Evolutionary conservation across 305 asterid genomes (phyloP), one percentile per base, ranked within the genome.

Genomic region (Fraxinus albicans): DNA sequence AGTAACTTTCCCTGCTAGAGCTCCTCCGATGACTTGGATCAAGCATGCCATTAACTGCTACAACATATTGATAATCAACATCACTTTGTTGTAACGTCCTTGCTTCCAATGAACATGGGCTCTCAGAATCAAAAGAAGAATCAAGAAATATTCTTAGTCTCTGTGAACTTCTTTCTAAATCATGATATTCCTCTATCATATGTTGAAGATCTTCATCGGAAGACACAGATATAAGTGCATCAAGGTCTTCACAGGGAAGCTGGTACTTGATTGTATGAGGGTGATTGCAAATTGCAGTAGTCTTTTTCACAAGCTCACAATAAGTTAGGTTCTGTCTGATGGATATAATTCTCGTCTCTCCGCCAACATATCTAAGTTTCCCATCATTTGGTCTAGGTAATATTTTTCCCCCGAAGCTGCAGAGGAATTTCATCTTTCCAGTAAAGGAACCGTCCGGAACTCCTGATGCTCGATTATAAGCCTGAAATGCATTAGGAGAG

Each of bases 181-280:
- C 98, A 65, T 92, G 91, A 82, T 91, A 95, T 76, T 97, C 99
- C 78, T 97, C 99, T n/a, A 92, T 92, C 98, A 97, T 91, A 83
- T 93, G 96, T 77, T 89, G 96, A 80, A 97, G 96, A 89, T 97
- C 99, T 88, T 95, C 97, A 80, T 91, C 94, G 29, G 95, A 95
- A 47, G 97, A 89, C 63, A 97, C 97, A 0, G 99, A 93, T 83
- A 97, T 88, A 60, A 97, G 94, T 8, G 97, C 94, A 79, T 97
- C 99, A 80, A 97, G 91, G 83, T 96, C 99, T 83, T 96, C 98
- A 72, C 93, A 95, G 7, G 99, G 98, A 55, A 96, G 94, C 91
- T 95, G 99, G 90, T 95, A 97, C 89, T 90, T 95, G 86, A 95
- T 92, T 5, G 88, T 90, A 76, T 93, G 96, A 69, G 88, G 92